These are phyloP conservation scores for Mallotus japonicus DNA, from an alignment of 441 rosid species.

Conservation along the genomic window DNA sequence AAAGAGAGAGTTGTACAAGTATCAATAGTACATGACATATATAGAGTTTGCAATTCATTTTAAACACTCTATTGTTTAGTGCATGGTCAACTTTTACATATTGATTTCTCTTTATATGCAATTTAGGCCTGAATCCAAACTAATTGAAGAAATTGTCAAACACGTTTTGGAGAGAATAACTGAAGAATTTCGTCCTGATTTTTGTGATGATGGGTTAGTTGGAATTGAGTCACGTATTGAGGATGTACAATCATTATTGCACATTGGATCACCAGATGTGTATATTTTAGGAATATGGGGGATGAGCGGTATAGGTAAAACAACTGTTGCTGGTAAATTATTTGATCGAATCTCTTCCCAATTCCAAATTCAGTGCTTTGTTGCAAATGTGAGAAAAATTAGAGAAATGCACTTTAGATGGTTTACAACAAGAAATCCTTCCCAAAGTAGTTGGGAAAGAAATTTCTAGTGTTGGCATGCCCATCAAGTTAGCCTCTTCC, in stretches of 20 bases:
- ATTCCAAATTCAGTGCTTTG: conserved; percentile 5
- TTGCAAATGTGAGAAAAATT: neutral
- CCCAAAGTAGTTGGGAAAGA: neutral
- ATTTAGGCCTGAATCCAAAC: too few relatives aligned
- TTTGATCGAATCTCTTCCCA: neutral
- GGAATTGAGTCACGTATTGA: conserved; percentile 12
- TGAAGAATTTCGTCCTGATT: neutral
- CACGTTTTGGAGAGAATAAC: neutral
- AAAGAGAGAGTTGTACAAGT: too few relatives aligned
- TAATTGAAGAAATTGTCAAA: conserved; percentile 5
- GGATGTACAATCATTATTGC: neutral
- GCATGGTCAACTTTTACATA: too few relatives aligned
- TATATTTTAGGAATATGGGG: conserved; percentile 12
- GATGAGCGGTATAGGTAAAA: conserved; percentile 20
- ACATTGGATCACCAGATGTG: neutral
- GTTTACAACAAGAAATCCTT: neutral
- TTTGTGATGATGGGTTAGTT: neutral
- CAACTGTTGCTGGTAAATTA: neutral
- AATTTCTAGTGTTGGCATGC: neutral
- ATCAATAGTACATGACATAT: too few relatives aligned
- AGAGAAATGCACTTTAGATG: neutral
- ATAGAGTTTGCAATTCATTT: too few relatives aligned
- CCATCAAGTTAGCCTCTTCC: neutral
- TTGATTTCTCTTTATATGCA: too few relatives aligned
- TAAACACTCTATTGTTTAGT: too few relatives aligned